Percentiles rank a stretch among this genome's conserved stretches.
These are phyloP conservation scores for Cryptococcus floricola DNA, from an alignment of 1,284 basidiomycete genomes.

Conservation along the genomic window DNA sequence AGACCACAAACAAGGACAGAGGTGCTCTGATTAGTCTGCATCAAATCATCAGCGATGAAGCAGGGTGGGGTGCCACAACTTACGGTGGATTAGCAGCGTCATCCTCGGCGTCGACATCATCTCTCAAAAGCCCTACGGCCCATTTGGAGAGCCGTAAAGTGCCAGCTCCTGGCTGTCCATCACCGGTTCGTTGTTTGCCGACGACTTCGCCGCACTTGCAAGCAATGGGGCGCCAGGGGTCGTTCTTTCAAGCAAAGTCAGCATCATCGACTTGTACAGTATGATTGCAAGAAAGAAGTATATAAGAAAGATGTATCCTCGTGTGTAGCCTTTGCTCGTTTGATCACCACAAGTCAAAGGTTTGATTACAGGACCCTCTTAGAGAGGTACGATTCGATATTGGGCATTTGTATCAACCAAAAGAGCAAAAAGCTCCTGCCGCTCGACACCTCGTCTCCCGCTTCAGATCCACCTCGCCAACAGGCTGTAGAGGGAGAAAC, in stretches of 20 bases:
- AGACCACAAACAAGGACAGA: slow-evolving; percentile 73
- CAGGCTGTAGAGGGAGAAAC: slow-evolving; percentile 1
- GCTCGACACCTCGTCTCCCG: slow-evolving; percentile 1
- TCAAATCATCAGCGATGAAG: neutral
- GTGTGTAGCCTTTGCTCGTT: slow-evolving; percentile 75
- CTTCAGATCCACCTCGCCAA: neutral
- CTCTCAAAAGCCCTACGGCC: slow-evolving; percentile 67
- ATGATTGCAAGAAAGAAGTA: slow-evolving; percentile 11
- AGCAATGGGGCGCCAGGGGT: slow-evolving; percentile 62
- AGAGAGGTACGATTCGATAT: slow-evolving; percentile 56
- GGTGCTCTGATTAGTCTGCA: slow-evolving; percentile 62
- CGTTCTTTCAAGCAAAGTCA: slow-evolving; percentile 35
- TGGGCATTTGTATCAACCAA: slow-evolving; percentile 88
- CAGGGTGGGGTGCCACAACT: neutral
- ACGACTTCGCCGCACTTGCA: slow-evolving; percentile 74
- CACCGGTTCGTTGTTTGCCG: slow-evolving; percentile 58
- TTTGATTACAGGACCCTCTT: slow-evolving; percentile 23
- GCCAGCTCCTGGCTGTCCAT: slow-evolving; percentile 42
- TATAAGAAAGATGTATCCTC: slow-evolving; percentile 8
- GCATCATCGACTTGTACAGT: slow-evolving; percentile 15
- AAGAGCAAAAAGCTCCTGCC: slow-evolving; percentile 33
- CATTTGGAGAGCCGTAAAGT: slow-evolving; percentile 67
- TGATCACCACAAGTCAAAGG: slow-evolving; percentile 52
- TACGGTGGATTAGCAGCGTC: neutral
- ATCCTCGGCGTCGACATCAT: slow-evolving; percentile 50